Percentiles rank a stretch among this genome's conserved stretches.
phyloP scores from a whole-genome alignment of 169 alveolate species.

The Perkinsus marinus region DNA sequence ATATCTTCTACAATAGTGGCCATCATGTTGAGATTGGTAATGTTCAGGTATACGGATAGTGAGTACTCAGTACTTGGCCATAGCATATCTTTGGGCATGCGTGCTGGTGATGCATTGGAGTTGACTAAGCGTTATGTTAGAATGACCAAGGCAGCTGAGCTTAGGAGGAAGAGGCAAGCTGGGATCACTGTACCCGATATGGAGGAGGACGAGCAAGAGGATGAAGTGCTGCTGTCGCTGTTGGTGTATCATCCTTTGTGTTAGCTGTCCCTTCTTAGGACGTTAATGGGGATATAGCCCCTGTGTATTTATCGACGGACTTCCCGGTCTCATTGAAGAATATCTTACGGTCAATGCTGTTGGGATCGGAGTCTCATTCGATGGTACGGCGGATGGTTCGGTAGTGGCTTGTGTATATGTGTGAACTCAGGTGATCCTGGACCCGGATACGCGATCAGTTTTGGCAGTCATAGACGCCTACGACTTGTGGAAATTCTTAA shows the following conservation, averaged over 20 bases:
- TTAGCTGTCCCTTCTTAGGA: neutral
- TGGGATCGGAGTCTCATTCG: neutral
- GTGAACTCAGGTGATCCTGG: neutral
- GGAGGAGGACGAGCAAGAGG: neutral
- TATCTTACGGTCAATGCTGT: neutral
- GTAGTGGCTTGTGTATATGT: neutral
- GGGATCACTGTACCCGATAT: neutral
- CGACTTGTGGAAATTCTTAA: neutral
- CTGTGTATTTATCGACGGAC: neutral
- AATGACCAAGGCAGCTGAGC: neutral
- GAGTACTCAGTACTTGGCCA: neutral
- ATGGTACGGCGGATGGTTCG: too few species aligned
- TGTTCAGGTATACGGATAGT: neutral
- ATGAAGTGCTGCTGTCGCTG: neutral
- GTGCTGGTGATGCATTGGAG: neutral
- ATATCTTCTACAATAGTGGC: neutral
- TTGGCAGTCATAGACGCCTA: neutral
- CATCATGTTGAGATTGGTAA: neutral
- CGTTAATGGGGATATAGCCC: neutral
- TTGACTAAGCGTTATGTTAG: neutral
- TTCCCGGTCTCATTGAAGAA: neutral
- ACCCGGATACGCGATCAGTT: neutral
- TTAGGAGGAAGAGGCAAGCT: neutral
- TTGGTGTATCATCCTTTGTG: neutral
- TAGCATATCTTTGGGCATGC: neutral